Evolutionary conservation across 129 eudicot genomes (phyloP), one percentile per base, ranked within the genome.

Genomic region (Chrysanthemum lavandulifolium): DNA sequence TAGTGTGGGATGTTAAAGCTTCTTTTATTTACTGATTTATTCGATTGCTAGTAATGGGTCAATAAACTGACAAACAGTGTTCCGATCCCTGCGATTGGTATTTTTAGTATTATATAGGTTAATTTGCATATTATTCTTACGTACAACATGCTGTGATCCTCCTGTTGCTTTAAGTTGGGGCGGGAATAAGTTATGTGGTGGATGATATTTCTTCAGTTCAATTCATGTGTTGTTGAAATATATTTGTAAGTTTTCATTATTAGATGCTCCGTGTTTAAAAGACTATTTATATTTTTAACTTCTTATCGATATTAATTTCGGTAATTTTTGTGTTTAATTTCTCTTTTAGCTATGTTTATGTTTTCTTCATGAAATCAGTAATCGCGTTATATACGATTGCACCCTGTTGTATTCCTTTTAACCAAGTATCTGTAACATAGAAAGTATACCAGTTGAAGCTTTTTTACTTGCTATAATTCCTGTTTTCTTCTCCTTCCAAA

Each of bases 11-110:
- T 11, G 19, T 69, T 70, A 13, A 48, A 52, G 76, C 54, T 69
- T 77, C 51, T 69, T 40, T 40, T 69, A 71, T 69, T 69, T 70
- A 69, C 76, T 70, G 71, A 53, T 77, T 69, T 50, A 36, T 14
- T 15, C 33, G 57, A 11, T 77, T 52, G 66, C 70, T 77, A 58
- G 19, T 12, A 67, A 75, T 36, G 58, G 61, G 48, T 18, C 63
- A 68, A 55, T 76, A 61, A 77, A 23, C 25, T 23, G 25, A 23
- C 25, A 23, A 23, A 77, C 56, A 51, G 16, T 61, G 58, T 56
- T 66, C 58, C 5, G 58, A 43, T 66, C 58, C 5, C 27, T 8
- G 54, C 27, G 55, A 74, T 65, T 72, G 56, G 56, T 71, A 16
- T 21, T 48, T 31, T 62, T 62, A 50, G 29, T 73, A 57, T 19